Percentiles rank a stretch among this genome's conserved stretches.
Evolutionary conservation across 768 basidiomycete species (phyloP).

Genomic region (Dioszegia crocea): DNA sequence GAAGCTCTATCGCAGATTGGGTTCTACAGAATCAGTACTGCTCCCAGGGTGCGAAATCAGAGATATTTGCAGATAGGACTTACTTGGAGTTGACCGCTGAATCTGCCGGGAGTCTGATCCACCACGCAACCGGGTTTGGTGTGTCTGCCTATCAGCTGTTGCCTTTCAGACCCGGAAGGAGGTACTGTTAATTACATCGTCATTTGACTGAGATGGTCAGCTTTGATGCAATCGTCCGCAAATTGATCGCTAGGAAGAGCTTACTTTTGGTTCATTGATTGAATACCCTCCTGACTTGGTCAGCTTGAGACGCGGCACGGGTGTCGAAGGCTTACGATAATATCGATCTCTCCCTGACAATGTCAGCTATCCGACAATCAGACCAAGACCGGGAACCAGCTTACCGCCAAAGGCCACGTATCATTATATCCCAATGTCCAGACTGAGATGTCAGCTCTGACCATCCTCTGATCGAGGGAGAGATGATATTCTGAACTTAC

Average conservation of each 20-base stretch:
- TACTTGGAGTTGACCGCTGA: slow-evolving; percentile 33
- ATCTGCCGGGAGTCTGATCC: slow-evolving; percentile 30
- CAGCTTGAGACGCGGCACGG: neutral
- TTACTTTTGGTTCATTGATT: slow-evolving; percentile 39
- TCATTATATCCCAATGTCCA: slow-evolving; percentile 46
- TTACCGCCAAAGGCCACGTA: slow-evolving; percentile 38
- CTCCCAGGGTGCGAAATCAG: neutral
- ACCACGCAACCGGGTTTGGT: slow-evolving; percentile 38
- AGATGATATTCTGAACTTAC: slow-evolving; percentile 21
- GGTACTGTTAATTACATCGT: too few species aligned
- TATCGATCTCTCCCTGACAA: slow-evolving; percentile 47
- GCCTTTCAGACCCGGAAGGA: too few species aligned
- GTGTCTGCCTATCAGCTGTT: slow-evolving; percentile 24
- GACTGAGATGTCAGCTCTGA: slow-evolving; percentile 23
- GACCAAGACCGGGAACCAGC: slow-evolving; percentile 1
- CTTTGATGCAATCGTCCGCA: neutral
- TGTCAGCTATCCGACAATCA: neutral
- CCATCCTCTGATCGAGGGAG: neutral
- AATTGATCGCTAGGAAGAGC: neutral
- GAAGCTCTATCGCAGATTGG: slow-evolving; percentile 12
- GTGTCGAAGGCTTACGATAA: slow-evolving; percentile 27
- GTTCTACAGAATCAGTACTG: slow-evolving; percentile 8
- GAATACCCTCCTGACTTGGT: slow-evolving; percentile 42
- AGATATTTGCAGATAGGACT: slow-evolving; percentile 11
- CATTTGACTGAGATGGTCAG: slow-evolving; percentile 28